These are phyloP conservation scores for Penicillium bialowiezense DNA, from an alignment of 495 filamentous ascomycete species.

Conservation along the genomic window DNA sequence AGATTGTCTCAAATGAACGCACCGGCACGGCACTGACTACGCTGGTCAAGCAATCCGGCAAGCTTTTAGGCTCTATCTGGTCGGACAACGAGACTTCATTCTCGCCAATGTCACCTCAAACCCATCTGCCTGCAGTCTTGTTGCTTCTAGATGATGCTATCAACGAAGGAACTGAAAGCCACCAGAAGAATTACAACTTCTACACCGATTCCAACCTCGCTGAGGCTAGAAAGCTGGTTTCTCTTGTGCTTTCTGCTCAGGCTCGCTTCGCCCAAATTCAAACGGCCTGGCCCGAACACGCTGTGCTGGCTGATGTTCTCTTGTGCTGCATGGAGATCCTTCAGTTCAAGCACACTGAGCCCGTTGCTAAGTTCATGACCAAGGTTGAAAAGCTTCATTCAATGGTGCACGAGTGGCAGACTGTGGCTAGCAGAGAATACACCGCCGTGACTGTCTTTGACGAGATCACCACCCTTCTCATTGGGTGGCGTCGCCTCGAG, in stretches of 20 bases:
- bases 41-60: slow-evolving; percentile 40
- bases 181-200: slow-evolving; percentile 69
- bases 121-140: slow-evolving; percentile 62
- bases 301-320: slow-evolving; percentile 73
- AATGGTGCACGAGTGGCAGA: slow-evolving; percentile 87
- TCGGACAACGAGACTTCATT: slow-evolving; percentile 26
- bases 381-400: slow-evolving; percentile 81
- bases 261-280: slow-evolving; percentile 69
- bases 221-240: slow-evolving; percentile 69
- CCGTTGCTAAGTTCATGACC: slow-evolving; percentile 78
- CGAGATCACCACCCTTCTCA: slow-evolving; percentile 68
- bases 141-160: slow-evolving; percentile 62
- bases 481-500: slow-evolving; percentile 87
- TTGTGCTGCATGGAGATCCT: slow-evolving; percentile 69
- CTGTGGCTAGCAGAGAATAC: slow-evolving; percentile 77
- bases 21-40: slow-evolving; percentile 26
- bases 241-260: slow-evolving; percentile 61
- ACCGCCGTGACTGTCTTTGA: slow-evolving; percentile 67
- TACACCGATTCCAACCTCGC: slow-evolving; percentile 75
- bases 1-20: slow-evolving; percentile 40
- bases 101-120: slow-evolving; percentile 40
- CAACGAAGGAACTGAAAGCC: slow-evolving; percentile 25
- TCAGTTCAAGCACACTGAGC: slow-evolving; percentile 73
- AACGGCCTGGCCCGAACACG: slow-evolving; percentile 67
- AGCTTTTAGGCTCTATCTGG: slow-evolving; percentile 39